A percentile compares a stretch with the other conserved stretches of the same genome.
Evolutionary conservation across 2,329 filamentous ascomycete species (phyloP).

Genomic region (Colletotrichum sp.): DNA sequence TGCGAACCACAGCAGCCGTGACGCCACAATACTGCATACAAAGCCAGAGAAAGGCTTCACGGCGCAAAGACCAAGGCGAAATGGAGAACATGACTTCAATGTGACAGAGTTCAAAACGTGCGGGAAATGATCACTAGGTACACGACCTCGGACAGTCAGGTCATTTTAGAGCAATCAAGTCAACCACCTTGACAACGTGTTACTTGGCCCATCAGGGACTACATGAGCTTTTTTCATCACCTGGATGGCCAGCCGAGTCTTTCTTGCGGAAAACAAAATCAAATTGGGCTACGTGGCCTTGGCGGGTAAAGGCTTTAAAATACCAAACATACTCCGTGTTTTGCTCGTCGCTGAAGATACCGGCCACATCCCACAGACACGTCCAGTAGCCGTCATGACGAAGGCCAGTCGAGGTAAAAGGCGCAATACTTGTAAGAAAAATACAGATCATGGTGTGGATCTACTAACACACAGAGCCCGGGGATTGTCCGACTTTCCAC

Average conservation of each 20-base stretch:
- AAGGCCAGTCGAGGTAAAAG: background rate
- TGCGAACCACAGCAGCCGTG: background rate
- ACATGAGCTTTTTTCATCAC: background rate
- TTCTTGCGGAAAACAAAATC: fast-evolving
- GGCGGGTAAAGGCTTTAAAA: background rate
- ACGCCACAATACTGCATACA: background rate
- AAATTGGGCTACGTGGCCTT: no score
- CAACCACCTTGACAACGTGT: background rate
- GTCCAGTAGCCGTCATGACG: background rate
- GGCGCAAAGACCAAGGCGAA: background rate
- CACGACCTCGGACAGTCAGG: background rate
- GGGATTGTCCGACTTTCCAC: background rate
- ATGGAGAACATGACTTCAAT: background rate
- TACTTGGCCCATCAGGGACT: fast-evolving
- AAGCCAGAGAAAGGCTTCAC: background rate
- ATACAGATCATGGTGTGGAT: no score
- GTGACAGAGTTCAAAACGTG: fast-evolving
- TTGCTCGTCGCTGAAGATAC: background rate
- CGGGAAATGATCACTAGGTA: background rate
- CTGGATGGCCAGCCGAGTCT: background rate
- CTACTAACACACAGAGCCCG: no score
- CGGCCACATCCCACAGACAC: no score
- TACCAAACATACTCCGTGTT: background rate
- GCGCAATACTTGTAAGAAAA: fast-evolving
- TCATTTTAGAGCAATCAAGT: background rate